A percentile compares a stretch with the other conserved stretches of the same genome.
Conservation (phyloP, 2,329 filamentous ascomycete genomes). For the Cryphonectria naterciae region DNA sequence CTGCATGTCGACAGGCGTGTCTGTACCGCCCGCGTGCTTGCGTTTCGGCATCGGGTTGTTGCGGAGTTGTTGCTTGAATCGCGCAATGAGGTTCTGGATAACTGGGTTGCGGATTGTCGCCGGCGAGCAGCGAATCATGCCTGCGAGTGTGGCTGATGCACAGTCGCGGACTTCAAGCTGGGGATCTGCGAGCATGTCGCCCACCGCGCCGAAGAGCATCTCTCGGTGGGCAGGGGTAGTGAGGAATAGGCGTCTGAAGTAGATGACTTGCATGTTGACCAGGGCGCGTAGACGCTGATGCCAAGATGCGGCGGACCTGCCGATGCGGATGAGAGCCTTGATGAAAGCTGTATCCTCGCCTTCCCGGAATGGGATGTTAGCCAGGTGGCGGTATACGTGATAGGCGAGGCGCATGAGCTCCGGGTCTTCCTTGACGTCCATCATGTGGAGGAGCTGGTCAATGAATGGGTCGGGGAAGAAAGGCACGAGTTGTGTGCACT, state of each 20-base stretch:
- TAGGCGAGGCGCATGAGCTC: conserved; percentile 94
- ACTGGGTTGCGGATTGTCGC: conserved; percentile 76
- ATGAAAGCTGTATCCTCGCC: conserved; percentile 88
- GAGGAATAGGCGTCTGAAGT: conserved; percentile 94
- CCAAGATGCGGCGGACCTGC: conserved; percentile 83
- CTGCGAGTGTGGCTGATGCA: conserved; percentile 88
- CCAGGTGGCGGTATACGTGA: conserved; percentile 93
- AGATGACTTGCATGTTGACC: conserved; percentile 98
- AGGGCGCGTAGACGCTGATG: conserved; percentile 93
- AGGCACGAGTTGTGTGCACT: conserved; percentile 85
- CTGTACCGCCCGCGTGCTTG: conserved; percentile 65
- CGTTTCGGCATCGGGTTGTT: conserved; percentile 87
- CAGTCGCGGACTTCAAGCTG: conserved; percentile 94
- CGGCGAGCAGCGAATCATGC: conserved; percentile 97
- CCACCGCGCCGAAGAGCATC: conserved; percentile 87
- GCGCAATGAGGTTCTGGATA: conserved; percentile 73
- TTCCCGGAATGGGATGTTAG: conserved; percentile 89
- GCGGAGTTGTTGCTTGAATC: conserved; percentile 78
- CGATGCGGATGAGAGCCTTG: conserved; percentile 82
- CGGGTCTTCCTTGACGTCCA: conserved; percentile 98
- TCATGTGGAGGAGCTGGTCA: conserved; percentile 96
- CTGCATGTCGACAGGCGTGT: conserved; percentile 71
- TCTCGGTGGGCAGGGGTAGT: conserved; percentile 75
- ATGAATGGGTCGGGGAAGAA: conserved; percentile 93
- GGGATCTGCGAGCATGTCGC: conserved; percentile 87